Evolutionary conservation across 169 alveolate genomes (phyloP).

Genomic region (Besnoitia besnoiti): DNA sequence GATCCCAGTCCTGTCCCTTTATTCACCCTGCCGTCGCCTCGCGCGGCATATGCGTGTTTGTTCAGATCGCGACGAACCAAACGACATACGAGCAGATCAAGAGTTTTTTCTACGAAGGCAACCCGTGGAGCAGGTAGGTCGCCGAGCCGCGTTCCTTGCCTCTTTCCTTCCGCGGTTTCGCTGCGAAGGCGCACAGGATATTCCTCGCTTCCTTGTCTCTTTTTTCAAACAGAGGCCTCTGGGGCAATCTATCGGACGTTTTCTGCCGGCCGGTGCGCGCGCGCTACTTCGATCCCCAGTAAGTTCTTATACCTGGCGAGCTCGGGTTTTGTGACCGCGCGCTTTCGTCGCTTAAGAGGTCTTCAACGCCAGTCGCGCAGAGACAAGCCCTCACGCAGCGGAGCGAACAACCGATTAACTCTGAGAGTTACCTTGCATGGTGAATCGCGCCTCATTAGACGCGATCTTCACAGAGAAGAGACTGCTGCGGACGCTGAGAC

Average conservation of each 20-base stretch:
- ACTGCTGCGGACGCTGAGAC: too few relatives aligned
- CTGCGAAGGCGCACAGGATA: neutral
- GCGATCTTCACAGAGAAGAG: too few relatives aligned
- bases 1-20: too few relatives aligned
- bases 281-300: conserved; percentile 10
- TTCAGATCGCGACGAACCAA: conserved; percentile 44
- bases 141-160: too few relatives aligned
- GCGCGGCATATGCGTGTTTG: neutral
- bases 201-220: neutral
- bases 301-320: neutral
- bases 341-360: too few relatives aligned
- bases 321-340: neutral
- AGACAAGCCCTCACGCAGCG: too few relatives aligned
- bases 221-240: conserved; percentile 6
- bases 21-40: neutral
- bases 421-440: too few relatives aligned
- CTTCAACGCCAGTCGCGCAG: too few relatives aligned
- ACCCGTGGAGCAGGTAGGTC: conserved; percentile 41
- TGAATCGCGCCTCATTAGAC: too few relatives aligned
- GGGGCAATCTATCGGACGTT: conserved; percentile 21
- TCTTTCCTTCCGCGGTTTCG: neutral
- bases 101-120: conserved; percentile 36
- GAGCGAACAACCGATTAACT: too few relatives aligned
- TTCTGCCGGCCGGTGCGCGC: conserved; percentile 29
- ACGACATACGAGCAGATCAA: conserved; percentile 55